Evolutionary conservation across 345 rosid species (phyloP).

Genomic region (Eucalyptus dawsonii): DNA sequence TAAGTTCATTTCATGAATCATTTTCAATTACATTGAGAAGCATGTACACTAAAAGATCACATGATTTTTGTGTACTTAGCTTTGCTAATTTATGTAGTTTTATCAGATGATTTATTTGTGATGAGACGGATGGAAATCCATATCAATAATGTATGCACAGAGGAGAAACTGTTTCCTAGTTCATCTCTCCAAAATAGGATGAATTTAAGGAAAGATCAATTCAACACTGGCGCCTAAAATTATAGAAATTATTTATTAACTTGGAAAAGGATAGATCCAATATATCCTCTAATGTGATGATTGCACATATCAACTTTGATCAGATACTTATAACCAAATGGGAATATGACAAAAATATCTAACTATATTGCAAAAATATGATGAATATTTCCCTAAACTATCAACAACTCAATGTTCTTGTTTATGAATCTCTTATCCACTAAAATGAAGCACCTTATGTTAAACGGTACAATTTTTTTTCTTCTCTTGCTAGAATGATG

Average conservation of each 20-base stretch:
- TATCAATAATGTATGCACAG: background rate
- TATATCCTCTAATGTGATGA: background rate
- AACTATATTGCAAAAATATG: too few relatives aligned
- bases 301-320: background rate
- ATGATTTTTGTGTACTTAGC: background rate
- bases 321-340: background rate
- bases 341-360: too few relatives aligned
- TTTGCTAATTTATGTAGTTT: too few relatives aligned
- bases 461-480: too few relatives aligned
- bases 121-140: background rate
- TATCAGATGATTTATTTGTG: too few relatives aligned
- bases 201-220: background rate
- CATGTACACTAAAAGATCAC: too few relatives aligned
- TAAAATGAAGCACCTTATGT: too few relatives aligned
- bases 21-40: background rate
- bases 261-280: background rate
- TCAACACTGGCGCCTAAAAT: background rate
- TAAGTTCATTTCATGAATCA: too few relatives aligned
- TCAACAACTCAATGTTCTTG: too few relatives aligned
- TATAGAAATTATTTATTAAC: background rate
- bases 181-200: too few relatives aligned
- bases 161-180: background rate
- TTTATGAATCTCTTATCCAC: too few relatives aligned
- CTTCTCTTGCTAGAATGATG: background rate
- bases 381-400: too few relatives aligned